Base-by-base conservation (phyloP, 1,284 basidiomycete genomes). In the Wallemia mellicola region DNA sequence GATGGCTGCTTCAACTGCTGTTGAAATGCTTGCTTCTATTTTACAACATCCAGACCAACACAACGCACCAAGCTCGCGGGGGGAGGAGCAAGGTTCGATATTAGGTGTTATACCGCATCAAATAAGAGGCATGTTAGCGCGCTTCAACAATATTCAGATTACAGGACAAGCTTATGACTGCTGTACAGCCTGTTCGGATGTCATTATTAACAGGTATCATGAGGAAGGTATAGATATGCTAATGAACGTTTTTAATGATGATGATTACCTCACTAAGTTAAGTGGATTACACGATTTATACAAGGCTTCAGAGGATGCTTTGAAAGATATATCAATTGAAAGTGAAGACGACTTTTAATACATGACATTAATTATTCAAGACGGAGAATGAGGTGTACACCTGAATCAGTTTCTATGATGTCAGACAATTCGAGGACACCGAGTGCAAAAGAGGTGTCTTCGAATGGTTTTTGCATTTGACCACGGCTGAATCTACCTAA, bases 401-500 rank as follows among this genome's bases (percentile, higher is more conserved):
- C 94, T 64, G 86, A 91, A 66, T 96, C 92, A 38, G 91, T 85
- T 66, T 80, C 80, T 68, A 96, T 77, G 59, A 96, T 74, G 58
- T 79, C 82, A 70, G 86, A 89, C 65, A 96, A 80, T 71, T 86
- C 72, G 17, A 83, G 86, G n/a, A 85, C 77, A 60, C 81, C 69
- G 62, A 96, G 76, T 1, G 72, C 78, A 70, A 80, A 95, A 9
- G 89, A 78, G 2, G 85, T 85, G 25, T 94, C 86, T 73, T 96
- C 91, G 68, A 99, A 99, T 24, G 87, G 81, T 71, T 87, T 89
- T 72, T 99, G 94, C 94, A 99, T 99, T 74, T 86, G 82, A 1
- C 84, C 86, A 17, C 72, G 77, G 1, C 76, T 77, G 68, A 99
- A 99, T 73, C 74, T 77, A 2, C 94, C 86, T 2, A 95, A 76